Evolutionary conservation across 2,329 filamentous ascomycete genomes (phyloP), one percentile per base, ranked within the genome.

Genomic region (Trichocomaceae sp.): DNA sequence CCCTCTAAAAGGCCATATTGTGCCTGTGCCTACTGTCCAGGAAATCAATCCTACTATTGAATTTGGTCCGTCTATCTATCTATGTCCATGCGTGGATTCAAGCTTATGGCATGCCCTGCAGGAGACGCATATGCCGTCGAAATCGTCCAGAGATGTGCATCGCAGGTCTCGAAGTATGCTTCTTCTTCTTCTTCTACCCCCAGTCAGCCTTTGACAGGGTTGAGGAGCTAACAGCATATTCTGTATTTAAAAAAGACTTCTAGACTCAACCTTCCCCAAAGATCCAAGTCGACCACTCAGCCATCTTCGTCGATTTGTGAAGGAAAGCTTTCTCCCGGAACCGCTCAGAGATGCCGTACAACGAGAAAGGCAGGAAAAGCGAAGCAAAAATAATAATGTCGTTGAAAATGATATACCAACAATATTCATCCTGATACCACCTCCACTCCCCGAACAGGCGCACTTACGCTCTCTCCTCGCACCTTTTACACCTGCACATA

Each of bases 71-170:
- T 23, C 42, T 48, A 13, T 29, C 2, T 9, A 7, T 17, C 9
- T 10, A 3, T 13, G 9, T 15, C n/a, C n/a, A 12, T 15, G 4
- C 7, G 15, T 15, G 4, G 9, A 31, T 39, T 6, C 22, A 22
- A 42, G 19, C 29, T 56, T 10, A 57, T 9, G 29, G 8, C 1
- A 22, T 26, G 4, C 23, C 20, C 6, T 29, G 26, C 26, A 77
- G 74, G 61, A 29, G 68, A 74, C 50, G 74, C 74, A 13, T 74
- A 72, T 52, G 70, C 73, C 47, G 69, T 70, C 19, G 73, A 75
- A 62, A 71, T 77, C 54, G 70, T 72, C 44, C 64, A 73, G 46
- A 75, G 73, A 62, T 64, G 66, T 51, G 73, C 74, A 9, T 72
- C 72, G 17, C 72, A 72, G 57, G 72, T 74, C 46, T 63, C 73